Evolutionary conservation across 805 yeast genomes (phyloP), one percentile per base, ranked within the genome.

Genomic region (Cyberlindnera mycetangii): DNA sequence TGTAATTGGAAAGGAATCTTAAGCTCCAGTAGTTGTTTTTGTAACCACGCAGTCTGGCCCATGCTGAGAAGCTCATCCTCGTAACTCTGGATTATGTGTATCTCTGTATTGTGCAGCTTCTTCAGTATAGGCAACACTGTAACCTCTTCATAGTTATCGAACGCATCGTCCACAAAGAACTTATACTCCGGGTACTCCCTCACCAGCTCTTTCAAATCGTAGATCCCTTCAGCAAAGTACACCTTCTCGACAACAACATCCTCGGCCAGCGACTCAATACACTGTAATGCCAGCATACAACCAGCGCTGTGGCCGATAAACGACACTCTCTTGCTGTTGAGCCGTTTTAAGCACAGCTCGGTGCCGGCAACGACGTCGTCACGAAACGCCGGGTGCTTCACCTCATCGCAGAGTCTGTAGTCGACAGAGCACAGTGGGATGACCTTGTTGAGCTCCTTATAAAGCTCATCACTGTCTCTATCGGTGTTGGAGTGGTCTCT

Each of bases 241-340:
- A 64, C 48, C 32, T 60, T 41, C 1, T 53, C 45, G 35, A 66
- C 46, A 1, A 21, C 20, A 0, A 63, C 20, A 5, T 24, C 22
- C 3, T 42, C 18, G 4, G 28, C 20, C 24, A 40, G 24, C 5
- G 33, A 12, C 17, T 44, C 27, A 2, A 53, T 3, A 16, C 51
- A 30, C 39, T 50, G 51, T 22, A 56, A 8, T 16, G 53, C 49
- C 39, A 56, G 30, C 45, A 85, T 79, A 2, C 90, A 87, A 2
- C 96, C 96, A 5, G 81, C 93, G 1, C 93, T 84, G 64, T 88
- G 96, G 0, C 96, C 96, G 10, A 77, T 68, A 0, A 80, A 50
- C 3, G 63, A 70, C 35, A 20, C 55, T 45, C 15, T 55, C 19
- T 9, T 54, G 32, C 4, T 45, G 38, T 38, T 27, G 14, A 42